Conservation (phyloP, 2,329 filamentous ascomycete genomes). For the Trichophyton schoenleinii region DNA sequence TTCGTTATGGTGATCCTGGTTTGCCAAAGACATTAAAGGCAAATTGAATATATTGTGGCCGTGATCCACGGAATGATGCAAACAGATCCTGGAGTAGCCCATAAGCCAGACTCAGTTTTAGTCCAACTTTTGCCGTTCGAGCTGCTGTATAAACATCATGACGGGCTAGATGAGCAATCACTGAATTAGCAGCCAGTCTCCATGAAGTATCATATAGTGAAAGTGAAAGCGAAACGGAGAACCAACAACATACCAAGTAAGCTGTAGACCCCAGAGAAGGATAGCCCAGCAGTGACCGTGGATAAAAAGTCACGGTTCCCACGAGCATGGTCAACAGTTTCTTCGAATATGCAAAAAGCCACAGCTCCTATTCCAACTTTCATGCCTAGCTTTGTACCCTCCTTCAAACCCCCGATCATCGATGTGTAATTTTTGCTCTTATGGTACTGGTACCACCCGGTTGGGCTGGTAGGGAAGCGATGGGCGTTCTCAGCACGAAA, state of each 20-base stretch:
- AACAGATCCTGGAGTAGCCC: constrained; percentile 69
- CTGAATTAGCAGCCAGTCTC: constrained; percentile 6
- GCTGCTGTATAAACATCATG: constrained; percentile 67
- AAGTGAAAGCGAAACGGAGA: neutral
- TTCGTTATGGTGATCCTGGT: neutral
- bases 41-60: constrained; percentile 52
- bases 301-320: constrained; percentile 61
- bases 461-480: constrained; percentile 67
- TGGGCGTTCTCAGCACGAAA: constrained; percentile 96
- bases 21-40: constrained; percentile 2
- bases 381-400: constrained; percentile 62
- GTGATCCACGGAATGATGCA: constrained; percentile 55
- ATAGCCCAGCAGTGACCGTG: constrained; percentile 69
- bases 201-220: no score
- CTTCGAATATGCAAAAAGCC: constrained; percentile 69
- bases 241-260: constrained; percentile 53
- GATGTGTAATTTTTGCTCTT: constrained; percentile 93
- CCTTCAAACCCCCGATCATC: constrained; percentile 61
- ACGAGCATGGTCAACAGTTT: constrained; percentile 60
- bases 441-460: constrained; percentile 97
- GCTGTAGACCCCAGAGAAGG: constrained; percentile 76
- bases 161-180: constrained; percentile 43
- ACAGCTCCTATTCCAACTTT: constrained; percentile 60
- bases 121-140: constrained; percentile 65
- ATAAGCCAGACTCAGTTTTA: constrained; percentile 66